Evolutionary conservation across 805 yeast species (phyloP), one percentile per base, ranked within the genome.

Genomic region (Saccharomycopsis sp.): DNA sequence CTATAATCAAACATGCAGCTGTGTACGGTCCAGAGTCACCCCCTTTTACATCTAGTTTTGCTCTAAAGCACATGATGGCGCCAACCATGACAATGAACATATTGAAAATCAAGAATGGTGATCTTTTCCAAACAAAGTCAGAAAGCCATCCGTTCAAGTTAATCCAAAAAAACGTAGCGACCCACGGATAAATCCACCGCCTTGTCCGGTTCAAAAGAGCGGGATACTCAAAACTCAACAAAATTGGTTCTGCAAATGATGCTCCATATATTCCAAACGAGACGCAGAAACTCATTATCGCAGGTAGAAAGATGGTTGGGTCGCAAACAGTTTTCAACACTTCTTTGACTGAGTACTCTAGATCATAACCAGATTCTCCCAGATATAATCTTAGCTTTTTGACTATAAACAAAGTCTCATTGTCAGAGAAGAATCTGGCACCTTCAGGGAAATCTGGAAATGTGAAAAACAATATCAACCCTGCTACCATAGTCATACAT

Each of bases 131-230:
- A 23, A 67, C n/a, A 4, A n/a, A 18, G 21, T 85, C 89, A 1
- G 87, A 79, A 24, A 72, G 53, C 55, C 72, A 70, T 0, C 89
- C 87, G 2, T 73, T 48, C 2, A 75, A 62, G 71, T 80, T 77
- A 47, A 81, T 75, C 47, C 76, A 68, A 2, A 81, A 86, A 67
- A 84, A 79, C 1, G 88, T 81, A 20, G 74, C 73, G 24, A 83
- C 72, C 89, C 89, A 85, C n/a, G 90, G 89, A 63, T 83, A 84
- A 58, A 85, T 82, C 0, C 88, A 82, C 65, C 79, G 81, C 52
- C 81, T 78, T 68, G 85, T 85, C 14, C 88, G 85, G 52, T 75
- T 71, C 67, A 81, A 81, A 1, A 83, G 80, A 2, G 82, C 72
- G 70, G 79, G 80, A 23, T 85, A 84, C 71, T 85, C 72, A 47